Conservation (phyloP, 192 early-diverging fungal species). For the Geosiphon pyriformis region DNA sequence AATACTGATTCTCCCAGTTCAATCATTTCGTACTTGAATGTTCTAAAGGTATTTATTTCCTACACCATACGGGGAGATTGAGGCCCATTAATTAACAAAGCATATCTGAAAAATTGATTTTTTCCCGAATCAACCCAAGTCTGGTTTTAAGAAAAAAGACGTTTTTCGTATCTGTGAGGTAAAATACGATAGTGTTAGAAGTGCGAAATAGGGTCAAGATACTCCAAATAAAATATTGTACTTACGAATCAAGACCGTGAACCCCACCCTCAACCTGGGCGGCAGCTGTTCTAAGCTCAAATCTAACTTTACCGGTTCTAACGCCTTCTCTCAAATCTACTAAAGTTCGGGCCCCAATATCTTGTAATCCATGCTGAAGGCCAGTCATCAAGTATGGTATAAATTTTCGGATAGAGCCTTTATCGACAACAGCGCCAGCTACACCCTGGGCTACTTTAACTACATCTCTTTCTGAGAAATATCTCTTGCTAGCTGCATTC, state of each 20-base stretch:
- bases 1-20: no score
- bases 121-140: no score
- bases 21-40: no score
- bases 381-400: slow-evolving; percentile 87
- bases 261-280: slow-evolving; percentile 97
- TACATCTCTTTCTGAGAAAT: slow-evolving; percentile 94
- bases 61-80: no score
- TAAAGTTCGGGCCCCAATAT: slow-evolving; percentile 81
- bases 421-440: slow-evolving; percentile 93
- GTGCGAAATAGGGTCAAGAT: no score
- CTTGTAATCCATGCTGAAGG: slow-evolving; percentile 95
- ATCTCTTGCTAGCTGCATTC: slow-evolving; percentile 81
- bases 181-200: no score
- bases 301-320: slow-evolving; percentile 69
- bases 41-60: no score
- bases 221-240: no score
- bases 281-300: slow-evolving; percentile 90
- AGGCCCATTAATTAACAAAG: no score
- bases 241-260: slow-evolving; percentile 76
- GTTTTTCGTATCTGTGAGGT: no score
- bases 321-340: slow-evolving; percentile 65
- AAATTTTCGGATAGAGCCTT: slow-evolving; percentile 93
- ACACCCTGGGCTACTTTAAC: slow-evolving; percentile 99
- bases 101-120: no score
- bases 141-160: no score